Evolutionary conservation across 2,329 filamentous ascomycete genomes (phyloP), one percentile per base, ranked within the genome.

Genomic region (Penicillium sp.): DNA sequence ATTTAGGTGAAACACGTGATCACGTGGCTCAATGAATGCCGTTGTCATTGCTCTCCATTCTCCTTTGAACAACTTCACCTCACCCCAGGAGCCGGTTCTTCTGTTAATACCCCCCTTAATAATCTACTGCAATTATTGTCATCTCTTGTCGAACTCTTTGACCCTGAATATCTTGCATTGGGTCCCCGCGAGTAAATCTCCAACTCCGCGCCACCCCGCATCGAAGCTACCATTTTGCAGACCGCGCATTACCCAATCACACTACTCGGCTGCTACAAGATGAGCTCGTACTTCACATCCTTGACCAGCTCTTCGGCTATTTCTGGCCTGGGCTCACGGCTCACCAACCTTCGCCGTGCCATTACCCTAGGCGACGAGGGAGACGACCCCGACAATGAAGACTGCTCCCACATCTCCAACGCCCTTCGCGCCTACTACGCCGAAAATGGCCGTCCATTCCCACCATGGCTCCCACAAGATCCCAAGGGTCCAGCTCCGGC

Each of bases 341-440:
- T 86, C 74, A 84, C 80, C 72, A 80, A 80, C 45, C 77, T 86
- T 54, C 83, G 83, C 39, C 82, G 76, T 27, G 74, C 74, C 42
- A 76, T 78, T 63, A 73, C 73, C 29, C 68, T 73, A 12, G 73
- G 74, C 59, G 75, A 78, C 56, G 75, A 77, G 61, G 69, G 66
- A 38, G 76, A 78, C 61, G 76, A 78, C 65, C 75, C 77, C 2
- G 77, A 79, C 41, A 73, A 78, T 60, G 78, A 96, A 77, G 93
- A 97, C 78, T 91, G 96, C 78, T 96, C 92, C 3, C 92, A 97
- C 79, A 89, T 97, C 70, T 96, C 91, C 77, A 90, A 94, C 68
- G 92, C 96, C 36, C 86, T 99, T 27, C 89, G 94, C 68, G 89
- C 87, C 67, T 96, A 97, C 82, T 97, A 99, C 81, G 85, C 82